Conservation (phyloP, 2,329 filamentous ascomycete species). For the Tolypocladium pustulatum region DNA sequence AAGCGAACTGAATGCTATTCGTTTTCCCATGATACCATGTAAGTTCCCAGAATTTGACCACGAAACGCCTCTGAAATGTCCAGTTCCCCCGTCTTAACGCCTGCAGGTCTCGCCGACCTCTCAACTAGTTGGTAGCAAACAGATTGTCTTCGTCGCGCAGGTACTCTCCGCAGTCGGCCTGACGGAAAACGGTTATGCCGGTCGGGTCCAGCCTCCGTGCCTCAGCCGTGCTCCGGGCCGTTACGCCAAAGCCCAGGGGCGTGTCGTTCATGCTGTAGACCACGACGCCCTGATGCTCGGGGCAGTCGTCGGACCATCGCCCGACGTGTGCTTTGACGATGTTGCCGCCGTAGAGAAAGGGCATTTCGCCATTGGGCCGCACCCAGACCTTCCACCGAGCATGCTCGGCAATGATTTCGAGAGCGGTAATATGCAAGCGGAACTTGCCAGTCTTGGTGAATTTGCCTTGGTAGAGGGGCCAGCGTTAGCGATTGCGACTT, state of each 20-base stretch:
- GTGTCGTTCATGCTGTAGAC: conserved; percentile 89
- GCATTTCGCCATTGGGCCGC: conserved; percentile 93
- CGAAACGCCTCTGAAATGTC: neutral
- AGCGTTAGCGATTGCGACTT: conserved; percentile 5
- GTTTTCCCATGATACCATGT: neutral
- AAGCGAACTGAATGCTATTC: neutral
- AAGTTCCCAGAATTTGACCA: neutral
- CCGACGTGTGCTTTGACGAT: conserved; percentile 64
- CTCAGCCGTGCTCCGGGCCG: conserved; percentile 77
- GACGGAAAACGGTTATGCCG: conserved; percentile 77
- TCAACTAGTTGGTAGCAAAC: conserved; percentile 25
- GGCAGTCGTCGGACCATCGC: conserved; percentile 81
- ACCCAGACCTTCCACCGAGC: conserved; percentile 97
- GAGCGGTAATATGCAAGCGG: conserved; percentile 78
- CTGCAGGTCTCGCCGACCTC: neutral
- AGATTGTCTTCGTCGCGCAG: conserved; percentile 69
- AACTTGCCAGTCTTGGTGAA: conserved; percentile 98
- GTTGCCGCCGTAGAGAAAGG: conserved; percentile 90
- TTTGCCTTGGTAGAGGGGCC: conserved; percentile 48
- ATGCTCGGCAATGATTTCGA: conserved; percentile 81
- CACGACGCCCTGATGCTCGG: conserved; percentile 85
- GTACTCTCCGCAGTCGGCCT: conserved; percentile 92
- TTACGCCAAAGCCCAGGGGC: conserved; percentile 87
- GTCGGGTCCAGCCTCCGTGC: conserved; percentile 80
- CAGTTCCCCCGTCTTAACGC: neutral